phyloP scores from a whole-genome alignment of 768 basidiomycete species.

The Xerocomellus intermedius region DNA sequence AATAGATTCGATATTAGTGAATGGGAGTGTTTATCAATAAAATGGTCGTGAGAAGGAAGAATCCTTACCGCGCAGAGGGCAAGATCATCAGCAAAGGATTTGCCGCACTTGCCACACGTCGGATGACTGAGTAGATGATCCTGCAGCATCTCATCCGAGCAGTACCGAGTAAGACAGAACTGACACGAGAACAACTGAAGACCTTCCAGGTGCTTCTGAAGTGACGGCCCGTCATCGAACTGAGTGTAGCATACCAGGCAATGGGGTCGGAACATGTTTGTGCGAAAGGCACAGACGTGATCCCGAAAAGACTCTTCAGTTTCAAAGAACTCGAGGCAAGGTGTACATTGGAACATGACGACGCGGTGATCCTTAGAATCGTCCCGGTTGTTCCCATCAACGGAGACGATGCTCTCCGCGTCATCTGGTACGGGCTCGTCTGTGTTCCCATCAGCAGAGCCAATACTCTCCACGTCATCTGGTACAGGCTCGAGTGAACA shows the following conservation, averaged over 20 bases:
- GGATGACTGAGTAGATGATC: constrained; percentile 27
- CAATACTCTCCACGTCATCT: background rate
- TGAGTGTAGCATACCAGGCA: constrained; percentile 23
- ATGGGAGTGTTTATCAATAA: background rate
- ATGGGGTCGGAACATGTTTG: constrained; percentile 12
- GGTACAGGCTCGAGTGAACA: background rate
- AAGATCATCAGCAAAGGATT: constrained; percentile 18
- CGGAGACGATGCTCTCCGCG: background rate
- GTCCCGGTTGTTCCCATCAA: background rate
- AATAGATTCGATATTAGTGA: background rate
- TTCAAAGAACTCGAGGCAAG: constrained; percentile 18
- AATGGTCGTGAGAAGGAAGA: background rate
- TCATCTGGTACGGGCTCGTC: background rate
- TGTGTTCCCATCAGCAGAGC: background rate
- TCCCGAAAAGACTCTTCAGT: constrained; percentile 2
- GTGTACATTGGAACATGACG: constrained; percentile 8
- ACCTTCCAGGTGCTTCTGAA: constrained; percentile 20
- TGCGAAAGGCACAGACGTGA: constrained; percentile 17
- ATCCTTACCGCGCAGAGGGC: constrained; percentile 22
- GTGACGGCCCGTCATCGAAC: constrained; percentile 17
- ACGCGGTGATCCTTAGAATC: background rate
- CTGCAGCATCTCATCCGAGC: constrained; percentile 25
- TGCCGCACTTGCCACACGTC: constrained; percentile 22
- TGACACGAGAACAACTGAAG: constrained; percentile 17
- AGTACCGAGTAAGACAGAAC: constrained; percentile 19